Evolutionary conservation across 2,329 filamentous ascomycete species (phyloP).

Genomic region (Cytospora schulzeri): DNA sequence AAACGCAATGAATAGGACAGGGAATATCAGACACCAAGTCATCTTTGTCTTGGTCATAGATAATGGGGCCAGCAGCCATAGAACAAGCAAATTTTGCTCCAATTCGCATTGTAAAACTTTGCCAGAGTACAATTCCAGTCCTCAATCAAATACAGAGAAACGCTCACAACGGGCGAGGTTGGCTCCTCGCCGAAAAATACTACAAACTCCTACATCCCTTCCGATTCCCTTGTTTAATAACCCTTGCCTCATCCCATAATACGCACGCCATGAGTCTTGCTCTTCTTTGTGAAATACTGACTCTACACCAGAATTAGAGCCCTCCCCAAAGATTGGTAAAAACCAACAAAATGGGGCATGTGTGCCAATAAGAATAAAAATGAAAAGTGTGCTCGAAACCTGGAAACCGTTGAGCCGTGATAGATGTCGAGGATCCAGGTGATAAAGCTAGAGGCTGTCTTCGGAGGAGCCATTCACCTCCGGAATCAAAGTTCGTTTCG

Average conservation of each 20-base stretch:
- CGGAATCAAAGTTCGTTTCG: background rate
- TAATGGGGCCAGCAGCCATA: background rate
- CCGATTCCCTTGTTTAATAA: background rate
- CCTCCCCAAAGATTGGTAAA: slow-evolving; percentile 1
- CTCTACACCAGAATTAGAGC: slow-evolving; percentile 1
- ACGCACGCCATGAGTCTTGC: slow-evolving; percentile 2
- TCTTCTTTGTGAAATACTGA: background rate
- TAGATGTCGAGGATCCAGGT: background rate
- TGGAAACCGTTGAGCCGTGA: background rate
- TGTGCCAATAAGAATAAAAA: slow-evolving; percentile 19
- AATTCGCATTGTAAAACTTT: background rate
- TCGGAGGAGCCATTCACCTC: background rate
- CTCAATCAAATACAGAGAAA: slow-evolving; percentile 20
- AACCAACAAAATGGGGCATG: slow-evolving; percentile 12
- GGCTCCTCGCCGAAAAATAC: background rate
- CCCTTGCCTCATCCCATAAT: slow-evolving; percentile 4
- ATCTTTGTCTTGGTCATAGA: background rate
- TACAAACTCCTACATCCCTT: background rate
- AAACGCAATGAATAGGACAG: slow-evolving; percentile 36
- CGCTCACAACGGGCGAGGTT: slow-evolving; percentile 3
- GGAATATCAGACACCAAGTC: background rate
- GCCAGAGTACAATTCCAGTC: slow-evolving; percentile 22
- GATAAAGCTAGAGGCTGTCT: background rate
- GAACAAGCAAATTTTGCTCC: slow-evolving; percentile 11
- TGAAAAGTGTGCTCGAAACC: background rate